Base-by-base conservation (phyloP, 2,329 filamentous ascomycete species). In the Eutypella sp. region DNA sequence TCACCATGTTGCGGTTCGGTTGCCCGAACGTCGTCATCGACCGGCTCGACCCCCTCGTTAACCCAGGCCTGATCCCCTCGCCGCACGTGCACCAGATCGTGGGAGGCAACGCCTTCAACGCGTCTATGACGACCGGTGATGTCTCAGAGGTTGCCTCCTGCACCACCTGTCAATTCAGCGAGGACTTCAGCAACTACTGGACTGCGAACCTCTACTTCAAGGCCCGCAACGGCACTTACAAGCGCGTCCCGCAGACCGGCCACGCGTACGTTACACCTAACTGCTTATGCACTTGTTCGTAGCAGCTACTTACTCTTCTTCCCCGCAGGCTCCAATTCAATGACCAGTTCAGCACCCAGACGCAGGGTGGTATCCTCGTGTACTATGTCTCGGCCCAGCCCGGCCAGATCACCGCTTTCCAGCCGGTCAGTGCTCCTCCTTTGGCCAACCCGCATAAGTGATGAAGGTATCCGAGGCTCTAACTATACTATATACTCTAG, bases 51-150 rank as follows among this genome's bases (percentile, higher is more conserved):
- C 64, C 63, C 4, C 56, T 66, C 6, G 64, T 66, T 38, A 66
- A 66, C 54, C 63, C 63, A 5, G 78, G 77, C 4, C 45, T 52
- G 13, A 66, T 77, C 36, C 74, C 78, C 4, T 71, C 76, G 5
- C 62, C 65, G 5, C 79, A 82, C 61, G 69, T 79, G 8, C 79
- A 82, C 57, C 77, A 74, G 41, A 74, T 82, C 46, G 71, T 76
- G 46, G 78, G 81, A 44, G 69, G 68, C 8, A 68, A 72, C 49
- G 63, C 64, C 2, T 72, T 72, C 63, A 71, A 71, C 49, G 63
- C 65, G 2, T 62, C 67, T 31, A 71, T 72, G 68, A 64, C 64
- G 16, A 62, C 61, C 13, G 57, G 54, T 34, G 62, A 66, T 43
- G 55, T 65, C 41, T 49, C 61, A 27, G 37, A 47, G 47, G 43